Evolutionary conservation across 2,329 filamentous ascomycete species (phyloP), one percentile per base, ranked within the genome.

Genomic region (Knufia petricola): DNA sequence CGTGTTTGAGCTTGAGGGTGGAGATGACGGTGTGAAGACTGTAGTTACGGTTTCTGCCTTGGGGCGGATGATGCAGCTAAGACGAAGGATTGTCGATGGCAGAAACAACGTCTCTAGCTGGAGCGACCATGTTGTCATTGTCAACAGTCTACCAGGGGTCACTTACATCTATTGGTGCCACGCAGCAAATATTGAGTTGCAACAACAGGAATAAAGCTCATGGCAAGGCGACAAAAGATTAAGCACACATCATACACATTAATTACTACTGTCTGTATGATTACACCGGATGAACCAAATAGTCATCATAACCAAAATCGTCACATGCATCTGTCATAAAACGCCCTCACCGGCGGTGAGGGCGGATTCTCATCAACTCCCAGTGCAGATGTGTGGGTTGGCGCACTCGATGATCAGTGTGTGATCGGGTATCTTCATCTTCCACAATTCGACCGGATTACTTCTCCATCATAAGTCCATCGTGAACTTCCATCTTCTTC

Each of bases 321-420:
- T 38, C 32, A 39, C 15, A 39, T 47, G 10, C 32, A 47, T 32
- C 26, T 3, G 20, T 12, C 21, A 40, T 40, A 9, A 23, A 32
- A 39, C 44, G 37, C 44, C 44, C 38, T 37, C 15, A 21, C 44
- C 39, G 44, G 39, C 39, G 44, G 21, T 39, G 23, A 26, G 23
- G 24, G 6, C 15, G 36, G 3, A 20, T 19, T 37, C 8, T 4
- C n/a, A 8, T 23, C 39, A n/a, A 41, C 37, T 28, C n/a, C 17
- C 20, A 23, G 4, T 10, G 21, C 12, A 12, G 12, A 6, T 6
- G 6, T 28, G 26, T 12, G 6, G 26, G 7, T n/a, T 36, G 6
- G 7, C 15, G 7, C 32, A 8, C 10, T 26, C 9, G 3, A 4
- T 26, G n/a, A 20, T 13, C 37, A 19, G 28, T 26, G 19, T 26